phyloP scores from a whole-genome alignment of 257 asterid species.

The Solanum chiquidenum region DNA sequence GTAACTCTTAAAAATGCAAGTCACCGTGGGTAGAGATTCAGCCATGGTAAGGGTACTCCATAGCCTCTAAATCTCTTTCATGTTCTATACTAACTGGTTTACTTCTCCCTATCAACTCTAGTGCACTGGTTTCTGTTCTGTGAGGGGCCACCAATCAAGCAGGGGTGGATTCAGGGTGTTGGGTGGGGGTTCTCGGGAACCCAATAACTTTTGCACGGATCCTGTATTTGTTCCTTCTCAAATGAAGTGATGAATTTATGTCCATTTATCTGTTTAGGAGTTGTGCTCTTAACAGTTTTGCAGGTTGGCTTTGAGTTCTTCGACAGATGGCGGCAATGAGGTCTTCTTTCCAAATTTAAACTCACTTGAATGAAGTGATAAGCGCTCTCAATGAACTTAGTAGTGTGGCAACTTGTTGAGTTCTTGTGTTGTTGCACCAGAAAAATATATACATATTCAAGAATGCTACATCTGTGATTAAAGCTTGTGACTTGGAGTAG shows the following conservation, averaged over 20 bases:
- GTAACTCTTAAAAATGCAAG: not conserved
- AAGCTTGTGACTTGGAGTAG: not conserved
- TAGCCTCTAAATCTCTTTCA: not conserved
- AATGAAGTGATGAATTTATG: not conserved
- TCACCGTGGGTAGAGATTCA: not conserved
- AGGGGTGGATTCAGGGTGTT: not conserved
- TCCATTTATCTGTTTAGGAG: not conserved
- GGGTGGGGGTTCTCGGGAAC: not conserved
- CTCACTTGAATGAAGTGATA: not conserved
- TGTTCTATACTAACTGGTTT: not conserved
- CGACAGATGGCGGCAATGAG: not conserved
- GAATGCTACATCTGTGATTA: not conserved
- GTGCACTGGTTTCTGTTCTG: not conserved
- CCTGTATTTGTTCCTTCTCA: not conserved
- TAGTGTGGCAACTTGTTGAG: not conserved
- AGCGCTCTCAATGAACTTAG: not conserved
- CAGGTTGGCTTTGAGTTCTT: not conserved
- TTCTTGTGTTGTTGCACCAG: not conserved
- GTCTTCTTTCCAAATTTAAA: not conserved
- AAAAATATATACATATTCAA: not conserved
- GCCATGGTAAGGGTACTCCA: not conserved
- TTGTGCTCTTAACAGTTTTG: not conserved
- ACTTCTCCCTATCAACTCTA: not conserved
- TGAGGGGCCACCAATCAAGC: not conserved
- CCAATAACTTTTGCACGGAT: not conserved